Evolutionary conservation across 148 eudicot species (phyloP), one percentile per base, ranked within the genome.

Genomic region (Vaccinium myrtillus): DNA sequence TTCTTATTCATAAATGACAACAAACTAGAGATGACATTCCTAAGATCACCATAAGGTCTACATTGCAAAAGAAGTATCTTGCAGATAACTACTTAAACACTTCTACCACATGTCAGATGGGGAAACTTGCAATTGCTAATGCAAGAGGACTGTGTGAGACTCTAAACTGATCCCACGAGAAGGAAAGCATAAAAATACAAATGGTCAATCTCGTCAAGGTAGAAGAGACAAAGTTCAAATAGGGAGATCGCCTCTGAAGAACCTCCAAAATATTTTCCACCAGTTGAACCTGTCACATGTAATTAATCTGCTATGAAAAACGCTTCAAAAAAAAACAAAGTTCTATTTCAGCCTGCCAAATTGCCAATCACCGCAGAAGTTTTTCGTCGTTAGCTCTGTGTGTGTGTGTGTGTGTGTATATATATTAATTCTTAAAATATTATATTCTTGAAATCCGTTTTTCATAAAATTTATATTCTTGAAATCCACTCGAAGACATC

Each of bases 1-100:
- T 54, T 56, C 55, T 83, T 43, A 10, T 81, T 81, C 84, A 82
- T 23, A 82, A 50, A 82, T 49, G 18, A 51, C 23, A 49, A 81
- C 13, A 27, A 21, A 81, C 50, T 58, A 25, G 30, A 69, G 50
- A 50, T 23, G 25, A 25, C 50, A 25, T 51, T 4, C 77, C 50
- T 15, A 50, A 67, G 50, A 23, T 15, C 83, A 69, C 36, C 59
- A 79, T 10, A 51, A 82, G 21, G 50, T 53, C n/a, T 21, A 19
- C 19, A 32, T 80, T 15, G 36, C 39, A 73, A 19, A 51, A 51
- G 50, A 70, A 46, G 71, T 4, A 6, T 43, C 51, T 7, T 23
- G 50, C 78, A 82, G 32, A 30, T 21, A 82, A 25, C 65, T 71
- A 61, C 25, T 49, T 12, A 67, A 70, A 51, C 16, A 15, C 9